Base-by-base conservation (phyloP, 78 protist genomes). In the Dictyostelium brefeldianum region DNA sequence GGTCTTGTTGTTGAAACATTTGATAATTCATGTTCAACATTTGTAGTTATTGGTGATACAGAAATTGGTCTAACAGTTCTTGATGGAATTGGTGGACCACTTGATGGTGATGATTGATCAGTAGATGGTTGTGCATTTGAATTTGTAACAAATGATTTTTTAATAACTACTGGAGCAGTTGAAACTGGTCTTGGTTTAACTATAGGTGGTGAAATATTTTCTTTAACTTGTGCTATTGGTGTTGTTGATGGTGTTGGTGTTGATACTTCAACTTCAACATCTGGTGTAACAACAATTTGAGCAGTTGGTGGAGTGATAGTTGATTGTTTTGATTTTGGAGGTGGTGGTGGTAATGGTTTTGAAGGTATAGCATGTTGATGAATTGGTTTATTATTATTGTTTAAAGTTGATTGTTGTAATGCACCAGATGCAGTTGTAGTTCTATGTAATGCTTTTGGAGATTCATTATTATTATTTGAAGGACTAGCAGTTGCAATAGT, bases 261-360 rank as follows among this genome's bases (percentile, higher is more conserved):
- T 41, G 59, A 29, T 7, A 7, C 77, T 25, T 69, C 53, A 18
- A 67, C 20, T 14, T 2, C 50, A 17, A 14, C 9, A 29, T 6
- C 18, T 73, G 43, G 80, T 74, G 43, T 59, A 6, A 18, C 11
- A 46, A 12, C 11, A 29, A 62, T 3, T 20, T 14, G 22, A 22
- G 57, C 8, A 14, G 79, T 25, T 18, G 54, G 25, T 47, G 29
- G 18, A 36, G 27, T 54, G 17, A 67, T 48, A 6, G 65, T n/a
- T 78, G 82, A 25, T 20, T 31, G 6, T 18, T 70, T 82, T 70
- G 79, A n/a, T 70, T 27, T 20, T 82, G 90, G 83, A 6, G 81
- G 93, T 41, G 93, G 93, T 9, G 93, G 93, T 27, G 93, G 93
- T 51, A 87, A 77, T 5, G 93, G 93, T 77, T 87, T 87, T 10